Percentiles rank a stretch among this genome's conserved stretches.
Conservation (phyloP, 225 moss, liverwort and hornwort species). For the Physcomitrium patens region DNA sequence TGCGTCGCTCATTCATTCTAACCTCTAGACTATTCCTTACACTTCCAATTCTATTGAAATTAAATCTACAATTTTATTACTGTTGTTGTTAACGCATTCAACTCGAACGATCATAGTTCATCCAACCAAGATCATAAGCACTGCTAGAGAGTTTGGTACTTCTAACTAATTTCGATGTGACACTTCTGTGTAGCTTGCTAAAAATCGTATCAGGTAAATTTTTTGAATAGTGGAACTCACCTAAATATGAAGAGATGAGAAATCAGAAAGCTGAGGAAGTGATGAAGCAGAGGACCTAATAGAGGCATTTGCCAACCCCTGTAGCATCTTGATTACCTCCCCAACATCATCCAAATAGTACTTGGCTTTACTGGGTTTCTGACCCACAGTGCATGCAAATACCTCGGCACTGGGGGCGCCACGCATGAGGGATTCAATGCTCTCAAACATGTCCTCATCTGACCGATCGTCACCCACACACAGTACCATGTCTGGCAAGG, state of each 20-base stretch:
- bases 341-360: conserved; percentile 89
- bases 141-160: neutral
- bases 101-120: conserved; percentile 34
- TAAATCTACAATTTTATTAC: conserved; percentile 19
- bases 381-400: conserved; percentile 90
- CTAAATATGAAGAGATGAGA: conserved; percentile 85
- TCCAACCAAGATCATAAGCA: neutral
- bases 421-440: conserved; percentile 67
- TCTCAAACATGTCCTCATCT: conserved; percentile 91
- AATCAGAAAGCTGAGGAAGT: conserved; percentile 71
- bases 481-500: conserved; percentile 76
- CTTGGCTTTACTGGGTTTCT: conserved; percentile 92
- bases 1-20: conserved; percentile 6
- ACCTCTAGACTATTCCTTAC: neutral
- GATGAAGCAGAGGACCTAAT: conserved; percentile 63
- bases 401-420: conserved; percentile 73
- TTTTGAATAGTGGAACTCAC: conserved; percentile 33
- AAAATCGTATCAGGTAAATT: neutral
- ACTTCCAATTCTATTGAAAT: conserved; percentile 17
- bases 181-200: conserved; percentile 2
- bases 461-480: conserved; percentile 92
- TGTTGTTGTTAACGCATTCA: conserved; percentile 8
- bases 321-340: conserved; percentile 82
- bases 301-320: conserved; percentile 78
- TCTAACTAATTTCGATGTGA: neutral